Base-by-base conservation (phyloP, 2,329 filamentous ascomycete genomes). In the Aspergillus latus region DNA sequence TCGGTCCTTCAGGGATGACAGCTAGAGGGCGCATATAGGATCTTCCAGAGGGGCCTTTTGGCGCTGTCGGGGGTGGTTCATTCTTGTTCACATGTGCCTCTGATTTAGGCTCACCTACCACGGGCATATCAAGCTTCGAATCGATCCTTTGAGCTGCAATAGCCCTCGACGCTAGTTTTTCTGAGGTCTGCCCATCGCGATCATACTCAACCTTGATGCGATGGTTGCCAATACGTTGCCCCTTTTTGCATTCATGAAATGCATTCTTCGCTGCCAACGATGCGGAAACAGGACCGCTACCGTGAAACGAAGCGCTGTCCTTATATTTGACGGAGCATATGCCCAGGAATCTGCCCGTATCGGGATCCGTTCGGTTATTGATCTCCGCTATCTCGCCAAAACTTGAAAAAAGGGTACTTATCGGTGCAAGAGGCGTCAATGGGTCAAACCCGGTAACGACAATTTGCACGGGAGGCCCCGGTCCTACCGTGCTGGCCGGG, bases 371-470 rank as follows among this genome's bases (percentile, higher is more conserved):
- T 72, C 95, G 93, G 69, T 97, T 97, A 68, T 90, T 92, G 65
- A 95, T 88, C 68, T 92, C 89, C 43, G 88, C 88, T 61, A 99
- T 92, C 57, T 96, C 90, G 52, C 73, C 74, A 64, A 76, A 75
- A 49, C 72, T 74, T 15, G 72, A 71, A 55, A 74, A 74, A 13
- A 74, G 63, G 4, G 72, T 70, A 44, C 58, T 74, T 54, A 74
- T 74, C 9, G 67, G 71, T 49, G 71, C 68, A 42, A 96, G 90
- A 10, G 90, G 84, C 40, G 89, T 88, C 62, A 97, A 79, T 5
- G 93, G 92, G 73, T 97, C 94, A 71, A 97, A 97, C n/a, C 92
- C 91, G n/a, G 87, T 92, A 16, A 97, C 91, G 3, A 97, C 88
- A 48, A 99, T 86, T 71, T 96, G 91, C 2, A 89, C 91, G 1